These are phyloP conservation scores for Carex pumila DNA, from an alignment of 176 grass and related monocot genomes.

Conservation along the genomic window DNA sequence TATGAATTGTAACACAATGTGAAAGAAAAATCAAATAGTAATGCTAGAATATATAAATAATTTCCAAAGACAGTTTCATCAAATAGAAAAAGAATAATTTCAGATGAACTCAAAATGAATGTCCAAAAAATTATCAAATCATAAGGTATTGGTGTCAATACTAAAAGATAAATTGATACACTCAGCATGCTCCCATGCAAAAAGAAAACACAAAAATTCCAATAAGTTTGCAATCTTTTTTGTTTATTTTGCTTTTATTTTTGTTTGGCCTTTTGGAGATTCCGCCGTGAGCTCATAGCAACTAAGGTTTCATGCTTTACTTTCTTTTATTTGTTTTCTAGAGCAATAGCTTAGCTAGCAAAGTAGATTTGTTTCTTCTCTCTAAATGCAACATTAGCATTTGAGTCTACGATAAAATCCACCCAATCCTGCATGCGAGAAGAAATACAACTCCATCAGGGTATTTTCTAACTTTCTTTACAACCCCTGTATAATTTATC, in stretches of 20 bases:
- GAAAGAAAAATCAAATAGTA: not conserved
- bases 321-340: conserved; percentile 11
- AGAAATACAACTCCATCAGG: conserved; percentile 33
- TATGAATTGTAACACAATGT: not conserved
- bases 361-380: conserved; percentile 18
- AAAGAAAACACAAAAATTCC: not conserved
- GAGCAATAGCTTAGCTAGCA: conserved; percentile 17
- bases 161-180: not conserved
- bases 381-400: conserved; percentile 23
- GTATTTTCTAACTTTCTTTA: conserved; percentile 5
- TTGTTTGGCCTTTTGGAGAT: conserved; percentile 9
- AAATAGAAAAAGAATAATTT: not conserved
- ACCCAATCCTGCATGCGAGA: conserved; percentile 29
- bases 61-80: not conserved
- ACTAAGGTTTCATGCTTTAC: conserved; percentile 11
- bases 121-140: not conserved
- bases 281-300: not conserved
- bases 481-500: conserved; percentile 1
- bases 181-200: not conserved
- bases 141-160: not conserved
- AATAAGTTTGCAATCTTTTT: not conserved
- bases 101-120: not conserved
- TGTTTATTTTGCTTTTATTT: conserved; percentile 7
- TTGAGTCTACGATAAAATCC: conserved; percentile 22
- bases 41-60: not conserved